Evolutionary conservation across 1,284 basidiomycete species (phyloP).

Genomic region (Microbotryum violaceum): DNA sequence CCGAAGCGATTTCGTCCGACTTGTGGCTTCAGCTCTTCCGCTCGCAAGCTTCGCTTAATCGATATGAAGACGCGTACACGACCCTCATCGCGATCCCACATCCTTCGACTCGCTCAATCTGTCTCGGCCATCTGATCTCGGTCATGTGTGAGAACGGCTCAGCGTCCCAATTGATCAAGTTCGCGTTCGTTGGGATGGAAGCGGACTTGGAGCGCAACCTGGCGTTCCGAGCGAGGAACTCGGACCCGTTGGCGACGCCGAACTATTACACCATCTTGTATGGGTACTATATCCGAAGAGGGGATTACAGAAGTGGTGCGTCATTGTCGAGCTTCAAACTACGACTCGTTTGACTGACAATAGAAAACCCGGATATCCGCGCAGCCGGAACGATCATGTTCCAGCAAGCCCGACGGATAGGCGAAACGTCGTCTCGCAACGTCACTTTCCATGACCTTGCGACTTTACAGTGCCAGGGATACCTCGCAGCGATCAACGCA

Average conservation of each 20-base stretch:
- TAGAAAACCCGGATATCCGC: conserved; percentile 11
- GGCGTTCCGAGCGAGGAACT: conserved; percentile 89
- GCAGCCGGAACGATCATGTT: conserved; percentile 88
- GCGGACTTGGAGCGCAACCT: conserved; percentile 83
- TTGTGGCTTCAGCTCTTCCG: conserved; percentile 74
- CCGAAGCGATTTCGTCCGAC: conserved; percentile 37
- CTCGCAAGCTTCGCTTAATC: conserved; percentile 60
- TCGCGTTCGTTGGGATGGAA: conserved; percentile 78
- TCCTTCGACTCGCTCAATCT: conserved; percentile 49
- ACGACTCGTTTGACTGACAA: conserved; percentile 12
- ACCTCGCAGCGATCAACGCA: conserved; percentile 81
- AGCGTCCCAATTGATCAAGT: conserved; percentile 66
- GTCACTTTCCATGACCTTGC: conserved; percentile 52
- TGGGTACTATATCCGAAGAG: conserved; percentile 78
- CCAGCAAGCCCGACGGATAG: conserved; percentile 74
- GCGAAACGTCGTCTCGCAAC: conserved; percentile 48
- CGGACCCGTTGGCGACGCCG: conserved; percentile 74
- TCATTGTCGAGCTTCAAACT: conserved; percentile 8
- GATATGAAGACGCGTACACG: conserved; percentile 79
- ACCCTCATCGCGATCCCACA: conserved; percentile 50
- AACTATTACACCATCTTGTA: conserved; percentile 92
- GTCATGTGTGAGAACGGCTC: conserved; percentile 88
- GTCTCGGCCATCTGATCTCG: conserved; percentile 69
- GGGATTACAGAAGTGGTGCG: conserved; percentile 80
- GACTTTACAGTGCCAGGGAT: conserved; percentile 68